Base-by-base conservation (phyloP, 2,329 filamentous ascomycete species). In the Colletotrichum aenigma region DNA sequence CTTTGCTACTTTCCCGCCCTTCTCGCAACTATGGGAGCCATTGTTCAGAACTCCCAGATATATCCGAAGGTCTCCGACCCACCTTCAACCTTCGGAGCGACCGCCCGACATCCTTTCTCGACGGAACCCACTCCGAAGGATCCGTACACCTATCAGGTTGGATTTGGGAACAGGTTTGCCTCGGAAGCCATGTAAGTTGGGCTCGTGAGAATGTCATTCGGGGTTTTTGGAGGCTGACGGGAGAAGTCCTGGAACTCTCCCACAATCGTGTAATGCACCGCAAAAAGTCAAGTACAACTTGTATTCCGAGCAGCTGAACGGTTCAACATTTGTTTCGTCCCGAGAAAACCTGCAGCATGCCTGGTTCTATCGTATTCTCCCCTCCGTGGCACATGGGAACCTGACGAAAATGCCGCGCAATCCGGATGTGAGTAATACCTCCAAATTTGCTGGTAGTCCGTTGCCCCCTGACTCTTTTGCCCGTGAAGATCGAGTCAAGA, bases 261-360 rank as follows among this genome's bases (percentile, higher is more conserved):
- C 74, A 13, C 66, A 36, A n/a, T 77, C 76, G 38, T 76, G 74
- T 38, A 89, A 89, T 76, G 80, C 82, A 16, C 88, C 88, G 7
- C 85, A 88, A 55, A 85, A 85, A 64, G 84, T 85, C 61, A 82
- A 82, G 52, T 84, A 83, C 73, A 84, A 82, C 70, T 81, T 88
- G 13, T 86, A 88, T 61, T 84, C 87, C 12, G 88, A 89, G 76
- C 87, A 89, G 80, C 84, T 89, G 52, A 88, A 85, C 82, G 87
- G 87, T 75, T 84, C 79, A 74, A 79, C 83, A 1, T 85, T 86
- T 71, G 77, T 82, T 38, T 73, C 82, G 6, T 32, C 68, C 55
- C 71, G 70, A 62, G 36, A 24, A 16, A 55, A 38, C 12, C 18
- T 61, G 9, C 79, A 80, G 16, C 74, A 81, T 75, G 79, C 81